Base-by-base conservation (phyloP, 1,284 basidiomycete species). In the Sporisorium sorghi region DNA sequence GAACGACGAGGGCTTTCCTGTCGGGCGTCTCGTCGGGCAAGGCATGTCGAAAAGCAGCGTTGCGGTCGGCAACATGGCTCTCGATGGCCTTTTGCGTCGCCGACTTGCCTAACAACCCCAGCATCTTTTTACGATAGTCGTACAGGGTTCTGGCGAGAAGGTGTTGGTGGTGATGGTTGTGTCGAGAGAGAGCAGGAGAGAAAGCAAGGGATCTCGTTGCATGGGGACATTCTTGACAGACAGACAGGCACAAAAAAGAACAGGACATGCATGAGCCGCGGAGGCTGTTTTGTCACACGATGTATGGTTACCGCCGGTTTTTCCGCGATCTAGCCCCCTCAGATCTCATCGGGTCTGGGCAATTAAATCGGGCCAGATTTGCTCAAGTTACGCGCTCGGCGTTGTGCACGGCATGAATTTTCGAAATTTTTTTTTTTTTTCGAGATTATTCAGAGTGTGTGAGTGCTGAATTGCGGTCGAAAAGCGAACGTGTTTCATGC, bases 1-100 rank as follows among this genome's bases (percentile, higher is more conserved):
- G 53, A 1, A 64, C 57, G 30, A 47, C 42, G 23, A 73, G 24
- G n/a, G n/a, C n/a, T n/a, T n/a, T n/a, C n/a, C n/a, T n/a, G n/a
- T n/a, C 8, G 10, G 24, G 21, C 3, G 26, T 15, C 26, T 69
- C 57, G 40, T 64, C 60, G 4, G 67, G 67, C 1, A 70, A 35
- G 3, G 43, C 24, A 21, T 32, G 32, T n/a, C 43, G 19, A 4
- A 70, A 48, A 43, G 67, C 67, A 7, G 48, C 48, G 43, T 70
- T 57, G 23, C 67, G 60, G 28, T 54, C 10, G 19, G 61, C 57
- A 14, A 70, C 37, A 23, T 70, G 61, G 21, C 11, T 40, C 7
- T 70, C 67, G 50, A 64, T 70, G 37, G 61, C 67, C 19, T 26
- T 50, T 44, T 64, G 67, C 11, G 60, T 53, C 5, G 53, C 44